Conservation (phyloP, 2,329 filamentous ascomycete species). For the Lachnellula subtilissima region DNA sequence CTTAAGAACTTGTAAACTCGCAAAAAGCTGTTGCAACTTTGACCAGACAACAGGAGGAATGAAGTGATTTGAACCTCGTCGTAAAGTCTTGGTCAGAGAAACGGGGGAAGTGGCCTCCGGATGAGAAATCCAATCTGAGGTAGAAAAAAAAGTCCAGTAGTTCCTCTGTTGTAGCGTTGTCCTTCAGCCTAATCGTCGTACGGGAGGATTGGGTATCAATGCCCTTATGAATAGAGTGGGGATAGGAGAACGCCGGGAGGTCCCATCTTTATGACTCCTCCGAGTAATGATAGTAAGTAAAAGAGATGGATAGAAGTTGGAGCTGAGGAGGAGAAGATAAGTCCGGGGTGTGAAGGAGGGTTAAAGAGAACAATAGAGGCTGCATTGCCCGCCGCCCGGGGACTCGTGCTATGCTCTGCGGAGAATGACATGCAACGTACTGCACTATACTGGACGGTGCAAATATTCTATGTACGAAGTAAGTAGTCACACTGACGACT, state of each 20-base stretch:
- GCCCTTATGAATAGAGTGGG: constrained; percentile 21
- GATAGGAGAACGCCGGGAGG: constrained; percentile 11
- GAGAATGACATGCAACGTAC: too few relatives aligned
- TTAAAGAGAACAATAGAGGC: neutral
- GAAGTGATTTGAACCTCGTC: too few relatives aligned
- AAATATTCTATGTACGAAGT: too few relatives aligned
- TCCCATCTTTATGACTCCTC: constrained; percentile 22
- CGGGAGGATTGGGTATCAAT: constrained; percentile 26
- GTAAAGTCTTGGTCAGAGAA: neutral
- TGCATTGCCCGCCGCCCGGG: neutral
- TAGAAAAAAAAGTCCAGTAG: constrained; percentile 3
- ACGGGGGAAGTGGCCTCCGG: neutral
- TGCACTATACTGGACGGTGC: too few relatives aligned
- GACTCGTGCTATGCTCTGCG: neutral
- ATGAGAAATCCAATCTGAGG: neutral
- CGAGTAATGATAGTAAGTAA: constrained; percentile 1
- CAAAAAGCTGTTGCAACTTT: neutral
- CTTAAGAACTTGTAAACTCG: neutral
- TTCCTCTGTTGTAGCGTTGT: constrained; percentile 18
- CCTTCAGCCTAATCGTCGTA: constrained; percentile 28
- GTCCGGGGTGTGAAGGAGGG: neutral
- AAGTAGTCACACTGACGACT: constrained; percentile 1
- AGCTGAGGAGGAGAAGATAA: constrained; percentile 1
- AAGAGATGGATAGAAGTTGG: constrained; percentile 5
- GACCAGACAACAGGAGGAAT: too few relatives aligned